Conservation (phyloP, 2,329 filamentous ascomycete genomes). For the Nannizzia gypsea region DNA sequence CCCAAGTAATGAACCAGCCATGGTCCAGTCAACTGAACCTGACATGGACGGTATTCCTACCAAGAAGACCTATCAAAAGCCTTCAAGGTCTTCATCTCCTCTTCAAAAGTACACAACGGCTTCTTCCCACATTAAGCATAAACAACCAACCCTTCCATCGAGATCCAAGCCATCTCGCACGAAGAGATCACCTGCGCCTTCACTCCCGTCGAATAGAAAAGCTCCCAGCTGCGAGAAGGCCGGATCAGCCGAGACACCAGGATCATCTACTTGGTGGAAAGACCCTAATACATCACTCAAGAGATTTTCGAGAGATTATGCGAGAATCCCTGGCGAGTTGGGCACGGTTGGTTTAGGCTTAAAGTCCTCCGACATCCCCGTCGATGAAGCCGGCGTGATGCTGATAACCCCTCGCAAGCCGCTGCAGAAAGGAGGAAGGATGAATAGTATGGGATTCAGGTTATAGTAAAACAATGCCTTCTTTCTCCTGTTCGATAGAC, state of each 20-base stretch:
- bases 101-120: neutral
- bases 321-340: slow-evolving; percentile 23
- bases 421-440: neutral
- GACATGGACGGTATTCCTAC: neutral
- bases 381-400: slow-evolving; percentile 27
- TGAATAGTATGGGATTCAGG: slow-evolving; percentile 1
- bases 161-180: neutral
- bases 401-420: neutral
- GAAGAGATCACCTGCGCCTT: neutral
- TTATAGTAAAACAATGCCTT: neutral
- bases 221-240: neutral
- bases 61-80: neutral
- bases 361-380: slow-evolving; percentile 17
- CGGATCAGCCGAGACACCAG: neutral
- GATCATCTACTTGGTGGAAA: slow-evolving; percentile 20
- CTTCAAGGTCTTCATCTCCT: neutral
- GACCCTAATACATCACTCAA: slow-evolving; percentile 30
- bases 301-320: slow-evolving; percentile 25
- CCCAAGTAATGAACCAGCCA: neutral
- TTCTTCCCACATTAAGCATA: neutral
- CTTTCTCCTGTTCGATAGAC: no score
- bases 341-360: slow-evolving; percentile 12
- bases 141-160: neutral
- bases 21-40: neutral
- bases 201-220: neutral